These are phyloP conservation scores for Pythium graminicola DNA, from an alignment of 352 stramenopile species.

Conservation along the genomic window DNA sequence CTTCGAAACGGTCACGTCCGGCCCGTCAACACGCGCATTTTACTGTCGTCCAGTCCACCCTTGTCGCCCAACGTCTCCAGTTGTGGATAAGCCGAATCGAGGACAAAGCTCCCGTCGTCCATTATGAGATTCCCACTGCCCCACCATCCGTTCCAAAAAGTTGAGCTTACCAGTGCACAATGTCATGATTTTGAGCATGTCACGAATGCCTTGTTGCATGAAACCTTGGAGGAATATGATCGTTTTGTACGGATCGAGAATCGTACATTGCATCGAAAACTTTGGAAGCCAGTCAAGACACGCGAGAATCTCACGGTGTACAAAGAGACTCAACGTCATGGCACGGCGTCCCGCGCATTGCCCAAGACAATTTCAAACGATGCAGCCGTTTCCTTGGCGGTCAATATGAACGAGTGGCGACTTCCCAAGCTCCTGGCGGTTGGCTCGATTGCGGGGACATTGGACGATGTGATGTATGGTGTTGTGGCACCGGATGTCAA, in stretches of 20 bases:
- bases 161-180: constrained; percentile 22
- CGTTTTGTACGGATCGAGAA: constrained; percentile 18
- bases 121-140: constrained; percentile 27
- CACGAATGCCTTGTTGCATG: constrained; percentile 12
- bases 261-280: constrained; percentile 22
- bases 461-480: constrained; percentile 38
- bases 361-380: background rate
- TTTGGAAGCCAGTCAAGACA: constrained; percentile 29
- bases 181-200: constrained; percentile 11
- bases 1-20: too few species aligned
- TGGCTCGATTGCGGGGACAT: constrained; percentile 20
- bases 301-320: constrained; percentile 31
- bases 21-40: too few species aligned
- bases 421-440: constrained; percentile 22
- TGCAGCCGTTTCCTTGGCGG: background rate
- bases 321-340: constrained; percentile 17
- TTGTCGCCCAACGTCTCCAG: too few species aligned
- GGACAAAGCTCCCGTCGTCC: too few species aligned
- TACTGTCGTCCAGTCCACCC: too few species aligned
- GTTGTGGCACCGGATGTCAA: constrained; percentile 39
- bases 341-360: background rate
- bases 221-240: constrained; percentile 26
- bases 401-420: constrained; percentile 14
- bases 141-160: constrained; percentile 19
- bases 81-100: too few species aligned